Evolutionary conservation across 2,329 filamentous ascomycete species (phyloP).

Genomic region (Aspergillus felis): DNA sequence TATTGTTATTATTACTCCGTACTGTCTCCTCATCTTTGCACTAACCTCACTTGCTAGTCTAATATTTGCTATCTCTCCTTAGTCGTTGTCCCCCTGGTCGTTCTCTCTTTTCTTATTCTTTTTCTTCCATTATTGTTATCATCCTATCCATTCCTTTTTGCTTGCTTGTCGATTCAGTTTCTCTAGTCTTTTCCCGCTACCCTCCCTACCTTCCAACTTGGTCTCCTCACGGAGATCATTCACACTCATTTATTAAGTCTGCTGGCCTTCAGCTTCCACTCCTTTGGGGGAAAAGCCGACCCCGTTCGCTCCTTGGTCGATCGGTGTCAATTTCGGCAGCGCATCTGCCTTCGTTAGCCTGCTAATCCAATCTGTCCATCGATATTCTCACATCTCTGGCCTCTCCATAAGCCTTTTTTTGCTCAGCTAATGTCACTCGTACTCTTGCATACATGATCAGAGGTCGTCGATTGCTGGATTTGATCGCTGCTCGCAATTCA

Average conservation of each 20-base stretch:
- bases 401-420: not conserved
- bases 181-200: not conserved
- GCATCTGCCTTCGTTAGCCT: not conserved
- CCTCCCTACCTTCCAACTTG: not conserved
- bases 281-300: slow-evolving; percentile 18
- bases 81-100: slow-evolving; percentile 6
- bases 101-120: slow-evolving; percentile 9
- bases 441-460: slow-evolving; percentile 1
- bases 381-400: not conserved
- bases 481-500: not conserved
- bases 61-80: slow-evolving; percentile 12
- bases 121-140: slow-evolving; percentile 8
- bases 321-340: slow-evolving; percentile 1
- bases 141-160: slow-evolving; percentile 9
- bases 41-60: not conserved
- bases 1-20: not conserved
- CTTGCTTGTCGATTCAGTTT: not conserved
- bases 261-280: slow-evolving; percentile 25
- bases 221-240: slow-evolving; percentile 4
- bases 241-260: slow-evolving; percentile 10
- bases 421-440: not conserved
- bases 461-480: not conserved
- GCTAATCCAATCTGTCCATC: not conserved
- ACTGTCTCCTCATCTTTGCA: not conserved
- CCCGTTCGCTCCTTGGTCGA: slow-evolving; percentile 25